Evolutionary conservation across 2,329 filamentous ascomycete species (phyloP).

Genomic region (Phoma sp.): DNA sequence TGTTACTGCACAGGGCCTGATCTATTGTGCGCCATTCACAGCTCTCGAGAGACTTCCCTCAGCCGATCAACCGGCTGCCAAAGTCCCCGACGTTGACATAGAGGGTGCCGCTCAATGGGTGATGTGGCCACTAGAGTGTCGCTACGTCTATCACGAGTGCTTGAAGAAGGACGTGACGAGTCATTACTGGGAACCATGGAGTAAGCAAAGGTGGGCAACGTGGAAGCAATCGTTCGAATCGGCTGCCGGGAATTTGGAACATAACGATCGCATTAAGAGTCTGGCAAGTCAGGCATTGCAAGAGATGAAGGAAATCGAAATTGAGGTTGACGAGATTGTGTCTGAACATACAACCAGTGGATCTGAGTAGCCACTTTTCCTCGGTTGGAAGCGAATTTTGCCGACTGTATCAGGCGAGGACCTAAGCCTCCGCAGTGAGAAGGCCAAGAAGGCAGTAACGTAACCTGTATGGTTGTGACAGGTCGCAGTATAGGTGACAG

Average conservation of each 20-base stretch:
- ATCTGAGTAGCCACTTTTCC: too few species aligned
- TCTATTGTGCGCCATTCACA: background rate
- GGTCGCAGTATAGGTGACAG: too few species aligned
- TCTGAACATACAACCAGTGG: background rate
- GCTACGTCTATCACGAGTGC: background rate
- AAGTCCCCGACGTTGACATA: background rate
- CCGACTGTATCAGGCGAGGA: too few species aligned
- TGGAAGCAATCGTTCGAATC: background rate
- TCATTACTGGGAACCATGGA: background rate
- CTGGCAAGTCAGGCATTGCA: background rate
- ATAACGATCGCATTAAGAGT: background rate
- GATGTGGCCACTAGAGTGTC: background rate
- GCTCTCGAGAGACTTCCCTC: background rate
- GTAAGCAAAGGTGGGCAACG: background rate
- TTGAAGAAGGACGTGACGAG: background rate
- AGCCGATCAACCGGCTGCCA: background rate
- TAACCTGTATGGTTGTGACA: too few species aligned
- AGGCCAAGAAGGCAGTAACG: too few species aligned
- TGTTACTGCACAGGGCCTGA: background rate
- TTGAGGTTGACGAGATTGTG: background rate
- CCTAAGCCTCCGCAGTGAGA: too few species aligned
- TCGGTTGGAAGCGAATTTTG: too few species aligned
- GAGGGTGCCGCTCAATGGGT: background rate
- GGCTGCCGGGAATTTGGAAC: background rate
- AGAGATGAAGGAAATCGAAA: background rate